Base-by-base conservation (phyloP, 768 basidiomycete genomes). In the Lactarius deliciosus region DNA sequence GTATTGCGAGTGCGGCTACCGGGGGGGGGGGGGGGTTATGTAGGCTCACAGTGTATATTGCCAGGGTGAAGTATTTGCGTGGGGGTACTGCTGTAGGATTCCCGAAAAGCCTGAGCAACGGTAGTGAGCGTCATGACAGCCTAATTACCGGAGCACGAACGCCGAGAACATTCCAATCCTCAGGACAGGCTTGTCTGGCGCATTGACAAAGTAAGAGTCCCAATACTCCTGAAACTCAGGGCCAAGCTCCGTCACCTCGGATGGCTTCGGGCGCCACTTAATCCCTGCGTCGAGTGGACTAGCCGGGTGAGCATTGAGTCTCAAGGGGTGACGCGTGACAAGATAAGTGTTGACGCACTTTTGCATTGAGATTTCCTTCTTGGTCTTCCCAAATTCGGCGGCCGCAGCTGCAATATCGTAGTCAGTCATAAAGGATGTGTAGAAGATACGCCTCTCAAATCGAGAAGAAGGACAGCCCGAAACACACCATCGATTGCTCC, bases 161-260 rank as follows among this genome's bases (percentile, higher is more conserved):
- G 77, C 79, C 6, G 81, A 74, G 28, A 80, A 65, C 0, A 78
- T 67, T 0, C 79, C 80, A 10, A 85, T 71, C 54, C 80, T 76
- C 65, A 82, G 71, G 5, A 85, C 81, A 11, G 85, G 80, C 70
- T 87, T 88, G 71, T 88, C 88, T 0, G 82, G 81, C 2, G 77
- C 79, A 32, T 77, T 74, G 28, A 74, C 80, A 53, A 83, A 88
- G 72, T 81, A 83, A 11, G 74, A 72, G 8, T 79, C 74, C 87
- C 86, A 87, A 54, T 79, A 75, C 30, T 75, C 56, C 30, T 77
- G 72, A 70, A 88, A 88, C 7, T 73, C 78, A 7, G 82, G 78
- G 1, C 79, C 79, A 36, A 88, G 74, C 20, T 77, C 77, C 57
- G 80, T 76, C 28, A 86, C 76, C 50, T 88, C 87, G 8, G 78